These are phyloP conservation scores for Solanum hybrid DNA, from an alignment of 305 asterid genomes.

Conservation along the genomic window DNA sequence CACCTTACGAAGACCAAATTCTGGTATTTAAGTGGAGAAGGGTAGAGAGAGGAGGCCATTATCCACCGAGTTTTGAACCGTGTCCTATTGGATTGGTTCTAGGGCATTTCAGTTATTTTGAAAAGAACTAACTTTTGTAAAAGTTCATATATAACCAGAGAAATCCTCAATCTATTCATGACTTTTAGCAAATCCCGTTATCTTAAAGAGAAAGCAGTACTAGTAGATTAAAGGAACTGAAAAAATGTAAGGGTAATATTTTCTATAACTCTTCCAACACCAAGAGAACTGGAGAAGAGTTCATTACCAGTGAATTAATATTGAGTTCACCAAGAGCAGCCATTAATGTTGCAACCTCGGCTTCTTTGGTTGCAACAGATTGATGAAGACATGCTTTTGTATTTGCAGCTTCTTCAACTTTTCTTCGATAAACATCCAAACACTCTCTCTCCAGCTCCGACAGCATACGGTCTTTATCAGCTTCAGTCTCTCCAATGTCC, in stretches of 20 bases:
- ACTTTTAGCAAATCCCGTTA: background rate
- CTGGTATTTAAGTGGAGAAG: background rate
- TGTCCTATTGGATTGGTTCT: background rate
- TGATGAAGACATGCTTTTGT: constrained; percentile 72
- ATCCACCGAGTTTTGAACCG: background rate
- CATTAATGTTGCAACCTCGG: constrained; percentile 74
- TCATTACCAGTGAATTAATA: constrained; percentile 47
- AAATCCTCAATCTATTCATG: background rate
- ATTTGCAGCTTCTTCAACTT: constrained; percentile 74
- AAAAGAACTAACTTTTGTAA: background rate
- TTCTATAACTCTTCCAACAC: background rate
- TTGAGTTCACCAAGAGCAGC: constrained; percentile 75
- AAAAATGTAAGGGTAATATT: background rate
- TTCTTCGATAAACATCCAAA: constrained; percentile 63
- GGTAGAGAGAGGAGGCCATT: background rate
- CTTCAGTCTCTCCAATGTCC: constrained; percentile 80
- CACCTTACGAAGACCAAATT: background rate
- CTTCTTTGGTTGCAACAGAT: constrained; percentile 76
- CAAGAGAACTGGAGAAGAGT: background rate
- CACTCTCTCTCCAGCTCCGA: constrained; percentile 82
- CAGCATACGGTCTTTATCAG: constrained; percentile 63
- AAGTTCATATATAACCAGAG: background rate
- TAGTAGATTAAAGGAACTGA: background rate
- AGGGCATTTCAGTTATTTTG: background rate
- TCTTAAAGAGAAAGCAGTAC: background rate